Base-by-base conservation (phyloP, 306 rosid genomes). In the Echinosophora koreensis region DNA sequence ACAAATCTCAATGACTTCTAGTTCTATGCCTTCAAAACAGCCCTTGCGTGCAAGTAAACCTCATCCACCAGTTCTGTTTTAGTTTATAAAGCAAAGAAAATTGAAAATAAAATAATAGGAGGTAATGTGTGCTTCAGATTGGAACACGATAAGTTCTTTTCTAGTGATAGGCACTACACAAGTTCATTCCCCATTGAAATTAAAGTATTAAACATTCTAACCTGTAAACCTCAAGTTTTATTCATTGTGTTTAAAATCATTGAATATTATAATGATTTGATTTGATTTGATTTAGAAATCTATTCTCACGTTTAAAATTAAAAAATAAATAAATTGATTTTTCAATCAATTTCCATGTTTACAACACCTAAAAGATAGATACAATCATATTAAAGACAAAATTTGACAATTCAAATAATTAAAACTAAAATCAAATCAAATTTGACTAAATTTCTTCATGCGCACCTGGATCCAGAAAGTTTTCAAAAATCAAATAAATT, bases 1-100 rank as follows among this genome's bases (percentile, higher is more conserved):
- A 66, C 35, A 18, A 27, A 67, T 30, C 10, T 16, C 28, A 7
- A 65, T 64, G 75, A 22, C 50, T 68, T 78, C 13, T 18, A 60
- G 44, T 52, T 69, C 65, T 70, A 8, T 34, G 73, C 35, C 46
- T 41, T 66, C 7, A 8, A 17, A 61, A 84, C 44, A 46, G 58
- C 16, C 73, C 64, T 78, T 74, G 66, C 86, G 88, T 85, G 71
- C 66, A 85, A 85, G 86, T 64, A 66, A 74, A 17, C 63, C 49
- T 28, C 30, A 54, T 50, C 55, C 34, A 49, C 71, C 68, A 8
- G 15, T n/a, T 30, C 9, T 52, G 38, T 63, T 63, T n/a, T 16
- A 51, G 28, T 56, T 73, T 34, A 52, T 80, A 10, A 80, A 65
- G 66, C 38, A 65, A 54, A 56, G 14, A n/a, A n/a, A 51, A 51